phyloP scores from a whole-genome alignment of 805 yeast species.

The Candida dajiaensis region DNA sequence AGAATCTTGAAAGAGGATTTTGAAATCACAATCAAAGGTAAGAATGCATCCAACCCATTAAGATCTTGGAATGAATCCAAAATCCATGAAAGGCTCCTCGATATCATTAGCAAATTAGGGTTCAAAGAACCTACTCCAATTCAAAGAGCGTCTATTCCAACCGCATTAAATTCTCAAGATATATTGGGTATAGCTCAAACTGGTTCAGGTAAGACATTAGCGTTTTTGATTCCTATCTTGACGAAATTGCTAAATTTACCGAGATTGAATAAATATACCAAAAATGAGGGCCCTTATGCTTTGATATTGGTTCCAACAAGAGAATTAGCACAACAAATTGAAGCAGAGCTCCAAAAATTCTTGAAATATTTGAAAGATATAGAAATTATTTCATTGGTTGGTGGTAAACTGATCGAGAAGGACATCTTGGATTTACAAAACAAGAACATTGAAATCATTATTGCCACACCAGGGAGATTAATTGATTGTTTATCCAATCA shows the following conservation, averaged over 20 bases:
- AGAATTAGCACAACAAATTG: conserved; percentile 87
- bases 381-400: conserved; percentile 66
- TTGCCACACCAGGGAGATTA: conserved; percentile 93
- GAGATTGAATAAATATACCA: conserved; percentile 38
- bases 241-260: conserved; percentile 46
- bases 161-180: conserved; percentile 54
- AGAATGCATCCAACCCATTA: conserved; percentile 45
- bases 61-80: conserved; percentile 67
- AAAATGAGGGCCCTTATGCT: conserved; percentile 63
- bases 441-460: conserved; percentile 66
- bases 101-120: conserved; percentile 34
- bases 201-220: conserved; percentile 92
- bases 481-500: conserved; percentile 73
- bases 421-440: conserved; percentile 52
- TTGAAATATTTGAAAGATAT: conserved; percentile 32
- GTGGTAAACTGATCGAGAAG: conserved; percentile 83
- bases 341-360: conserved; percentile 54
- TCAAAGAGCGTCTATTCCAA: conserved; percentile 83
- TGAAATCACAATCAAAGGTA: conserved; percentile 52
- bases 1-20: conserved; percentile 76
- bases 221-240: conserved; percentile 71
- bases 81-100: conserved; percentile 38
- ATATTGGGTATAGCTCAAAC: conserved; percentile 91
- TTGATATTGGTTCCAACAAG: conserved; percentile 87
- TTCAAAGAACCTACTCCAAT: conserved; percentile 80